Base-by-base conservation (phyloP, 352 stramenopile species). In the Pythium utonaiense region DNA sequence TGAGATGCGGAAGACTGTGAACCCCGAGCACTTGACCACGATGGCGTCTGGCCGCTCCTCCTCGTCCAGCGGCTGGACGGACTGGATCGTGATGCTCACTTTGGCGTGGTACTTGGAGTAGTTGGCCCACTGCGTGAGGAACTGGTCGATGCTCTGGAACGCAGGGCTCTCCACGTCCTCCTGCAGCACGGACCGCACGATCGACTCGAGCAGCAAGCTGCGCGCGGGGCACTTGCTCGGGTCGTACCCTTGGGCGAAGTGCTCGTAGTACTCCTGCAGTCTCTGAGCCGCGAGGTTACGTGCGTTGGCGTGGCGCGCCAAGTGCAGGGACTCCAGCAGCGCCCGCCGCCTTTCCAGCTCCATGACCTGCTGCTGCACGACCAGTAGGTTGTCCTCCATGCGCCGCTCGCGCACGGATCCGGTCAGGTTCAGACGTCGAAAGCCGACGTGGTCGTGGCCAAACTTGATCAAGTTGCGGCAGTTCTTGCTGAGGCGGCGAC, bases 81-180 rank as follows among this genome's bases (percentile, higher is more conserved):
- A 52, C 27, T 69, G 41, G 34, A 73, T 71, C 10, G 62, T 34
- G 21, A 82, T 62, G 16, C 19, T 50, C 33, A 88, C 63, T 57
- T 73, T 64, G 16, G 78, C 70, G 48, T 88, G 78, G 57, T 78
- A 88, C 44, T 70, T 70, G 27, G 78, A 86, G 60, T 86, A 88
- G 68, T 88, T 73, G n/a, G 66, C 45, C 76, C 76, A 88, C 53
- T 83, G 78, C 38, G 59, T 33, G 2, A 88, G 45, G 60, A 88
- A 88, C 45, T 73, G 62, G 57, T 84, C 78, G 40, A 86, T 67
- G 36, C 71, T 63, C 3, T 45, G 40, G 54, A 88, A 88, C 16
- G 74, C 67, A 16, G 76, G 70, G 21, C 74, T 84, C 66, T 84
- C 36, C 21, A 86, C 78, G 40, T 80, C 66, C 28, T 79, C 72